Percentiles rank a stretch among this genome's conserved stretches.
Evolutionary conservation across 2,329 filamentous ascomycete species (phyloP).

Genomic region (Pseudofabraea citricarpa): DNA sequence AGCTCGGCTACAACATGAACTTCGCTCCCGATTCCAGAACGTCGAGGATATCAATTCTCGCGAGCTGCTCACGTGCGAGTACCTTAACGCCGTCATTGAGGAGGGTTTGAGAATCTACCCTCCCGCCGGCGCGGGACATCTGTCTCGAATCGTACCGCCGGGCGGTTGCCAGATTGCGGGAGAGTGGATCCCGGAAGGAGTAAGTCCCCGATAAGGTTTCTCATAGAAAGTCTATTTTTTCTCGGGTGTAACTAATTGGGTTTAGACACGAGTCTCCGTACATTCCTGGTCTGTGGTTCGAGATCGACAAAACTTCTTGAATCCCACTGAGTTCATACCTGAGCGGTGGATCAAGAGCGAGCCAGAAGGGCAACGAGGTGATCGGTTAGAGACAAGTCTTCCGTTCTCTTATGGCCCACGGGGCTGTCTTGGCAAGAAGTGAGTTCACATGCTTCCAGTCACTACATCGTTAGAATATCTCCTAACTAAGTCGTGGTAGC

Average conservation of each 20-base stretch:
- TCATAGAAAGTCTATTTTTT: neutral
- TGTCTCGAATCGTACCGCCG: constrained; percentile 13
- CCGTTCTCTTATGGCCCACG: constrained; percentile 13
- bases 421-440: constrained; percentile 14
- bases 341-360: constrained; percentile 17
- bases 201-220: constrained; percentile 2
- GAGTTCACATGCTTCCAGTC: neutral
- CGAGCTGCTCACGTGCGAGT: constrained; percentile 10
- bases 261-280: constrained; percentile 18
- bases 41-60: constrained; percentile 9
- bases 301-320: constrained; percentile 12
- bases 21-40: constrained; percentile 6
- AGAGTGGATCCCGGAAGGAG: constrained; percentile 17
- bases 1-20: constrained; percentile 9
- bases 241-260: neutral
- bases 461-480: neutral
- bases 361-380: constrained; percentile 7
- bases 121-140: constrained; percentile 12
- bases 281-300: constrained; percentile 16
- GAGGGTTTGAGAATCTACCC: constrained; percentile 15
- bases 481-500: constrained; percentile 1
- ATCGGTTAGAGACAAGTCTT: constrained; percentile 12
- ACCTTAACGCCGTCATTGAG: constrained; percentile 12
- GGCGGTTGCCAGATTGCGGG: constrained; percentile 15
- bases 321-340: constrained; percentile 15